These are phyloP conservation scores for Macrophomina pseudophaseolina DNA, from an alignment of 2,329 filamentous ascomycete genomes.

Conservation along the genomic window DNA sequence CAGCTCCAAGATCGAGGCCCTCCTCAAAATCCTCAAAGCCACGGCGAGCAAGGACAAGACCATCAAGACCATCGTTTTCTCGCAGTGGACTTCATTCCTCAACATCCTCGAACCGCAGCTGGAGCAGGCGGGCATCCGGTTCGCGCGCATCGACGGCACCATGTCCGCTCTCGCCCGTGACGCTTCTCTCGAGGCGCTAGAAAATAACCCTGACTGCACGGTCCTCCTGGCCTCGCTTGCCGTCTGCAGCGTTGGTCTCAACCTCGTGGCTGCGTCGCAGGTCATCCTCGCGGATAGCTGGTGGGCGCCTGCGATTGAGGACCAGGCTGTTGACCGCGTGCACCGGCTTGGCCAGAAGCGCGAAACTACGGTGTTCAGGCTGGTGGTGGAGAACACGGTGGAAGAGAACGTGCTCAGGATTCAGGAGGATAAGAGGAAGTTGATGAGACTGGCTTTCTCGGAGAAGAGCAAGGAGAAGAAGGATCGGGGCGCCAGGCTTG, in stretches of 20 bases:
- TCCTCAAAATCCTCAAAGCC: slow-evolving; percentile 76
- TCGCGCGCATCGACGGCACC: slow-evolving; percentile 77
- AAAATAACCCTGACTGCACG: slow-evolving; percentile 36
- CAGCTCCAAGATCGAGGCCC: slow-evolving; percentile 81
- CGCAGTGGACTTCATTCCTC: slow-evolving; percentile 78
- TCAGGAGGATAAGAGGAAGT: slow-evolving; percentile 76
- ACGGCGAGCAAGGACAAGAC: slow-evolving; percentile 63
- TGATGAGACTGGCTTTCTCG: slow-evolving; percentile 79
- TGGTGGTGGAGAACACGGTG: slow-evolving; percentile 80
- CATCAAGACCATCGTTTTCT: slow-evolving; percentile 76
- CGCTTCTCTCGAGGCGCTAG: slow-evolving; percentile 69
- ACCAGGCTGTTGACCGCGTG: slow-evolving; percentile 87
- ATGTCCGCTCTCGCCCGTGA: slow-evolving; percentile 77
- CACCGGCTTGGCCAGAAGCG: slow-evolving; percentile 68
- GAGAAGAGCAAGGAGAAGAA: slow-evolving; percentile 68
- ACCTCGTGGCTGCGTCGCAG: slow-evolving; percentile 83
- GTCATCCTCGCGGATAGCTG: slow-evolving; percentile 84
- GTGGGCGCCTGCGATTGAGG: slow-evolving; percentile 92
- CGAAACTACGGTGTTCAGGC: slow-evolving; percentile 76
- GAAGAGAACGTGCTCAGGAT: slow-evolving; percentile 82
- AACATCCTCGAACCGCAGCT: slow-evolving; percentile 74
- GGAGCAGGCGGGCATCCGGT: slow-evolving; percentile 63
- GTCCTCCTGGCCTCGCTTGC: too few relatives aligned
- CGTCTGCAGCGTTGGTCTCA: slow-evolving; percentile 78
- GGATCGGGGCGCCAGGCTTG: slow-evolving; percentile 41